Conservation (phyloP, 164 flowering plant species). For the Stephania cephalantha region DNA sequence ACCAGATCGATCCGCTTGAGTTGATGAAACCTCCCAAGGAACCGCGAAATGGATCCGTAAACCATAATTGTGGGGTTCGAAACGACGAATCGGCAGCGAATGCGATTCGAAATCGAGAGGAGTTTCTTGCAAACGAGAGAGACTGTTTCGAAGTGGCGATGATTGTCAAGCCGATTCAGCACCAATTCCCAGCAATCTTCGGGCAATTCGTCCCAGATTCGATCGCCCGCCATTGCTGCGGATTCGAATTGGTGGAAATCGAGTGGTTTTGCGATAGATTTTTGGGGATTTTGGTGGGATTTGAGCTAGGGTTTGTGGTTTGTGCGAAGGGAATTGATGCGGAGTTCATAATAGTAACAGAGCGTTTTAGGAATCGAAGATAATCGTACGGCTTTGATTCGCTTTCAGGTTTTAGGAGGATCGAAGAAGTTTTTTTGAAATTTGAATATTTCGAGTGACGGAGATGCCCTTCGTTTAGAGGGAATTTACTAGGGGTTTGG, state of each 20-base stretch:
- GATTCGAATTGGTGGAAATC: neutral
- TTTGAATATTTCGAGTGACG: too few relatives aligned
- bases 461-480: too few relatives aligned
- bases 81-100: conserved; percentile 32
- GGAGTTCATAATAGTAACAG: neutral
- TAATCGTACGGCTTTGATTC: neutral
- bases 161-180: conserved; percentile 18
- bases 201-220: conserved; percentile 28
- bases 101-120: conserved; percentile 41
- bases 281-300: neutral
- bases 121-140: conserved; percentile 44
- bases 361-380: neutral
- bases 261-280: neutral
- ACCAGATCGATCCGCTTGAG: conserved; percentile 29
- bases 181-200: conserved; percentile 53
- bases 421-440: neutral
- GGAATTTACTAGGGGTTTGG: too few relatives aligned
- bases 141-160: conserved; percentile 30
- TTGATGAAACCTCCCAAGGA: conserved; percentile 35
- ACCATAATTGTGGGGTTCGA: conserved; percentile 19
- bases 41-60: conserved; percentile 18
- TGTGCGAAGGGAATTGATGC: neutral
- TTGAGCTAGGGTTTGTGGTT: neutral
- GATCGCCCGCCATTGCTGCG: conserved; percentile 11
- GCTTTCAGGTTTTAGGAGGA: neutral